A percentile compares a stretch with the other conserved stretches of the same genome.
These are phyloP conservation scores for Thielaviopsis musarum DNA, from an alignment of 2,329 filamentous ascomycete genomes.

Conservation along the genomic window DNA sequence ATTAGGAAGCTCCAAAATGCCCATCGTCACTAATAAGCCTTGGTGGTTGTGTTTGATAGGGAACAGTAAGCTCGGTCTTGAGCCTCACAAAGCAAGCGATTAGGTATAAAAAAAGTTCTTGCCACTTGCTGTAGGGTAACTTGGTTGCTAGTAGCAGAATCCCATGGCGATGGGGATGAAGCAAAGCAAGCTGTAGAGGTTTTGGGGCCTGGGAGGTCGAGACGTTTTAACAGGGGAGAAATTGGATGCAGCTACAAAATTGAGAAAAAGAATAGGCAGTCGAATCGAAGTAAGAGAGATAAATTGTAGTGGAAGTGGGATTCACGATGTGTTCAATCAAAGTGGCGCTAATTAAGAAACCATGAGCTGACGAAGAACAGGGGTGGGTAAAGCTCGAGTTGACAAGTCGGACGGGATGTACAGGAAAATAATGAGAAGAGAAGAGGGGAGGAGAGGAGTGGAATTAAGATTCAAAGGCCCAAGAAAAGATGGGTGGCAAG, in stretches of 20 bases:
- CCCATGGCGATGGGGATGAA: not conserved
- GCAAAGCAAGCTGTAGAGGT: not conserved
- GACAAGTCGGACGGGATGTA: too few species aligned
- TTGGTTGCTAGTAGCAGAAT: not conserved
- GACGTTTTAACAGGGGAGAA: not conserved
- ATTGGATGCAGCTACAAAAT: not conserved
- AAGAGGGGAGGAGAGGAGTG: too few species aligned
- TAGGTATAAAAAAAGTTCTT: not conserved
- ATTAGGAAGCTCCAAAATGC: slow-evolving; percentile 1
- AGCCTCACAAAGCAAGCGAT: not conserved
- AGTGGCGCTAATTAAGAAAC: not conserved
- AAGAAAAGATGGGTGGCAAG: too few species aligned
- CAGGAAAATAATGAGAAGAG: too few species aligned
- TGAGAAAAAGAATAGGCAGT: not conserved
- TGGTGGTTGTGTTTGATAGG: not conserved
- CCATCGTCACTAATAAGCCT: not conserved
- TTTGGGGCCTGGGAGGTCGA: too few species aligned
- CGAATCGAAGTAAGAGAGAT: too few species aligned
- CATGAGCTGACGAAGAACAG: not conserved
- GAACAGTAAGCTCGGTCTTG: not conserved
- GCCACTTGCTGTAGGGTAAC: not conserved
- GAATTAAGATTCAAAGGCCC: too few species aligned
- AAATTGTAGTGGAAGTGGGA: not conserved
- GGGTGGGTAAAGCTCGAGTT: too few species aligned
- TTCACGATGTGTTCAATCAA: not conserved